Evolutionary conservation across 2,329 filamentous ascomycete species (phyloP).

Genomic region (Dactylonectria estremocensis): DNA sequence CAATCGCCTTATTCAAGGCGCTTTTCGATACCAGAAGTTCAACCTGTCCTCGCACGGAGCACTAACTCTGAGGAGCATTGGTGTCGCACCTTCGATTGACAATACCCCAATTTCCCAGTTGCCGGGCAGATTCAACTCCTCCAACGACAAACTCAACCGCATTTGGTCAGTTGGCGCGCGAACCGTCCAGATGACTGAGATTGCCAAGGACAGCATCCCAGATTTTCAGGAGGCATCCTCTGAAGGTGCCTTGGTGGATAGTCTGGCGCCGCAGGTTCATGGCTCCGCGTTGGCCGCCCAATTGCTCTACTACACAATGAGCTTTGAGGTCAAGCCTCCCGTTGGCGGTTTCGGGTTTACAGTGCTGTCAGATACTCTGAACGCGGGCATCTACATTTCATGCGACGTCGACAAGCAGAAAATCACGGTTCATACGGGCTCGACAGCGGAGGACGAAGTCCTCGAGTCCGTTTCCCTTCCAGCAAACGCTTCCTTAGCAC

Average conservation of each 20-base stretch:
- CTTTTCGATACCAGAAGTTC: conserved; percentile 55
- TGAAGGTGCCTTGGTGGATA: conserved; percentile 49
- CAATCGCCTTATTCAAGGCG: conserved; percentile 56
- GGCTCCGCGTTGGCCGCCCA: conserved; percentile 25
- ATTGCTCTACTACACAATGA: conserved; percentile 43
- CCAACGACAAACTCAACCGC: conserved; percentile 46
- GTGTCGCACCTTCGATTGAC: conserved; percentile 41
- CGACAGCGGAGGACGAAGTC: background rate
- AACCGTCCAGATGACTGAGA: conserved; percentile 49
- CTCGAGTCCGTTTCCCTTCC: background rate
- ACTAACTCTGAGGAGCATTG: conserved; percentile 47
- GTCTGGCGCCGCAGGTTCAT: conserved; percentile 44
- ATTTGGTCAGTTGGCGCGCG: conserved; percentile 52
- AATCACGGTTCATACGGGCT: conserved; percentile 5
- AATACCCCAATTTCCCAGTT: conserved; percentile 40
- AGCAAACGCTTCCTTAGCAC: background rate
- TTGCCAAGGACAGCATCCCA: conserved; percentile 39
- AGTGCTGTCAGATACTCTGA: conserved; percentile 50
- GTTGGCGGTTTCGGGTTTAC: conserved; percentile 49
- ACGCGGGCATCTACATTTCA: conserved; percentile 48
- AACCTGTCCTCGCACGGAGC: conserved; percentile 51
- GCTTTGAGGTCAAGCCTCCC: conserved; percentile 48
- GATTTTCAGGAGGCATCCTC: conserved; percentile 47
- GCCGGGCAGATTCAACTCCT: conserved; percentile 49
- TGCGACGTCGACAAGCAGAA: background rate